Evolutionary conservation across 768 basidiomycete species (phyloP).

Genomic region (Mycena vitilis): DNA sequence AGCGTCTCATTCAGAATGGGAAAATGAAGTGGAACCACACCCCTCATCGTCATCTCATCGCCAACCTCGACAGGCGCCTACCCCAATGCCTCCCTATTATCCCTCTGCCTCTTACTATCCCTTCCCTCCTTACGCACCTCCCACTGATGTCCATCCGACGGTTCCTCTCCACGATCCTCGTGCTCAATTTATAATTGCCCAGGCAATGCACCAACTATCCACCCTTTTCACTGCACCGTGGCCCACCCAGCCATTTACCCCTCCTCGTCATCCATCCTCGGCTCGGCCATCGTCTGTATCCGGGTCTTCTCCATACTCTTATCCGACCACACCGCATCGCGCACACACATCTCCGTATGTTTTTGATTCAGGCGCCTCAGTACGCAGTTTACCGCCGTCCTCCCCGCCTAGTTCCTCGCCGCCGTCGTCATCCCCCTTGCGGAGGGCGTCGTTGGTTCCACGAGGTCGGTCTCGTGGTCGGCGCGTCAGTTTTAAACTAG

Average conservation of each 20-base stretch:
- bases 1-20: slow-evolving; percentile 18
- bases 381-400: slow-evolving; percentile 63
- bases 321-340: slow-evolving; percentile 53
- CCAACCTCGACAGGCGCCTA: neutral
- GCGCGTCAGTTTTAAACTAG: slow-evolving; percentile 66
- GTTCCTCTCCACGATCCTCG: slow-evolving; percentile 53
- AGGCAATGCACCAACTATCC: slow-evolving; percentile 58
- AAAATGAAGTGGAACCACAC: neutral
- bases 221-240: slow-evolving; percentile 40
- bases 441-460: slow-evolving; percentile 53
- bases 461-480: slow-evolving; percentile 67
- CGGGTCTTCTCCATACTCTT: slow-evolving; percentile 27
- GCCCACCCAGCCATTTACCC: slow-evolving; percentile 41
- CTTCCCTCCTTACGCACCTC: slow-evolving; percentile 38
- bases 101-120: slow-evolving; percentile 35
- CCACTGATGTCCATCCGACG: slow-evolving; percentile 38
- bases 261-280: slow-evolving; percentile 38
- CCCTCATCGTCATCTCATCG: slow-evolving; percentile 2
- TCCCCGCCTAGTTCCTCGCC: slow-evolving; percentile 62
- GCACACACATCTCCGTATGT: slow-evolving; percentile 52
- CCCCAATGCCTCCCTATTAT: slow-evolving; percentile 20
- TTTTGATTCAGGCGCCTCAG: slow-evolving; percentile 59
- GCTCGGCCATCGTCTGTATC: slow-evolving; percentile 26
- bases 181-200: slow-evolving; percentile 55
- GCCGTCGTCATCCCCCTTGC: slow-evolving; percentile 55